Evolutionary conservation across 2,329 filamentous ascomycete species (phyloP).

Genomic region (Microcera coccophila): DNA sequence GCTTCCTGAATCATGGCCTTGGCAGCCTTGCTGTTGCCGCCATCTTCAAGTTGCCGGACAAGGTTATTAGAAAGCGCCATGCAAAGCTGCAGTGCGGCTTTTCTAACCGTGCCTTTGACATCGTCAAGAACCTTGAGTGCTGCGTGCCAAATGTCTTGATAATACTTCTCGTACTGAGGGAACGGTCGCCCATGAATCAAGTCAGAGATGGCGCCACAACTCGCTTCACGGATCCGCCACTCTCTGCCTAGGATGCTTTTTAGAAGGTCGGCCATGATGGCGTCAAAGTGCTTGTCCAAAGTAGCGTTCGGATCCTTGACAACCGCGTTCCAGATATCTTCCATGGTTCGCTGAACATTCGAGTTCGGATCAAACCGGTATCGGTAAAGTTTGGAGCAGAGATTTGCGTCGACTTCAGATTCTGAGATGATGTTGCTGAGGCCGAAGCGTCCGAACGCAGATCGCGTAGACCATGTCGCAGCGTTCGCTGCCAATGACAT

Average conservation of each 20-base stretch:
- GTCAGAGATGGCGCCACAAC: slow-evolving; percentile 84
- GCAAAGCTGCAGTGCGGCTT: slow-evolving; percentile 76
- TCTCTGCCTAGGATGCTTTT: slow-evolving; percentile 84
- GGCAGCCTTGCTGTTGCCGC: slow-evolving; percentile 65
- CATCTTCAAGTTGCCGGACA: slow-evolving; percentile 79
- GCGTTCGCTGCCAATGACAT: slow-evolving; percentile 97
- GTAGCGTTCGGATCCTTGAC: slow-evolving; percentile 80
- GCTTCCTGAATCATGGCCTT: slow-evolving; percentile 79
- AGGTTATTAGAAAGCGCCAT: slow-evolving; percentile 80
- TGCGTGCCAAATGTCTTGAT: slow-evolving; percentile 78
- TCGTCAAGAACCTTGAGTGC: slow-evolving; percentile 93
- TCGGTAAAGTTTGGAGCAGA: slow-evolving; percentile 91
- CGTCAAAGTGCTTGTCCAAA: slow-evolving; percentile 78
- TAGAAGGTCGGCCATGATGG: slow-evolving; percentile 83
- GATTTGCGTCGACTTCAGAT: slow-evolving; percentile 81
- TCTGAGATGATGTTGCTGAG: slow-evolving; percentile 89
- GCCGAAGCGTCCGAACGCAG: slow-evolving; percentile 91
- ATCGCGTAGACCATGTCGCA: slow-evolving; percentile 94
- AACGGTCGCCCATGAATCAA: slow-evolving; percentile 77
- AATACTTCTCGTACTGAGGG: slow-evolving; percentile 75
- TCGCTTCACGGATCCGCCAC: slow-evolving; percentile 90
- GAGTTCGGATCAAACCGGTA: slow-evolving; percentile 94
- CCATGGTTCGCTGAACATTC: slow-evolving; percentile 93
- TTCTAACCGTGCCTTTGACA: slow-evolving; percentile 85
- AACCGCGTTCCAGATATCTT: slow-evolving; percentile 94